Evolutionary conservation across 2,329 filamentous ascomycete genomes (phyloP).

Genomic region (Colletotrichum lindemuthianum): DNA sequence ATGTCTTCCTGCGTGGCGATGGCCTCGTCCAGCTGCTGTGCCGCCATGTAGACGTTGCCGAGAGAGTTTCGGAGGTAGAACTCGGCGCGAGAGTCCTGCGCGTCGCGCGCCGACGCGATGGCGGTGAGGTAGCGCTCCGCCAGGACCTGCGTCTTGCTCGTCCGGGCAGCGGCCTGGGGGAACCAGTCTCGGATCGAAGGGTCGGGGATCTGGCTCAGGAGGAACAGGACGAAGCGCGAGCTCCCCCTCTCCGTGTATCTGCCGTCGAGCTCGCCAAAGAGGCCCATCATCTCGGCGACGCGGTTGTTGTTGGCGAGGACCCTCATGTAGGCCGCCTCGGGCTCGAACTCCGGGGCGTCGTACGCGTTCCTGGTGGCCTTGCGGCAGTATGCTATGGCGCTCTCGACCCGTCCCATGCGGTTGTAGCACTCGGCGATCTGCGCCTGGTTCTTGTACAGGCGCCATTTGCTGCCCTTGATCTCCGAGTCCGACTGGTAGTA

Average conservation of each 20-base stretch:
- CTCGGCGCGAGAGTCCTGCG: constrained; percentile 49
- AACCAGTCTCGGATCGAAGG: constrained; percentile 50
- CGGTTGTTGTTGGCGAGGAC: constrained; percentile 50
- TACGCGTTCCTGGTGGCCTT: constrained; percentile 46
- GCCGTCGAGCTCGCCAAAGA: constrained; percentile 46
- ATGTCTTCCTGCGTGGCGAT: constrained; percentile 49
- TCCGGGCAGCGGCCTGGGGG: constrained; percentile 51
- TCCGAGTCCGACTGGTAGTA: constrained; percentile 39
- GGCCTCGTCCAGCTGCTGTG: constrained; percentile 47
- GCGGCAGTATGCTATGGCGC: constrained; percentile 48
- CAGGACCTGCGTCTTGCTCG: constrained; percentile 43
- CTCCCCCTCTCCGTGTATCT: constrained; percentile 40
- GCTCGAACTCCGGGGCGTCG: constrained; percentile 48
- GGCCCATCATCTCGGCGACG: constrained; percentile 47
- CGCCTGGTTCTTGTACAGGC: constrained; percentile 53
- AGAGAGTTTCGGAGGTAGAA: constrained; percentile 51
- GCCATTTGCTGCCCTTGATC: constrained; percentile 47
- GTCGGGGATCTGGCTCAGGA: constrained; percentile 47
- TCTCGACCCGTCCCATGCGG: constrained; percentile 44
- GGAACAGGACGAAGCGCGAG: constrained; percentile 46
- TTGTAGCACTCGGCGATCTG: constrained; percentile 51
- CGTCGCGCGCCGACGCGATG: constrained; percentile 45
- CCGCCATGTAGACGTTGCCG: constrained; percentile 48
- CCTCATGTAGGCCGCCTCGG: constrained; percentile 49
- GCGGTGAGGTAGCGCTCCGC: constrained; percentile 44